A percentile compares a stretch with the other conserved stretches of the same genome.
These are phyloP conservation scores for Parafenestella ontariensis DNA, from an alignment of 2,329 filamentous ascomycete genomes.

Conservation along the genomic window DNA sequence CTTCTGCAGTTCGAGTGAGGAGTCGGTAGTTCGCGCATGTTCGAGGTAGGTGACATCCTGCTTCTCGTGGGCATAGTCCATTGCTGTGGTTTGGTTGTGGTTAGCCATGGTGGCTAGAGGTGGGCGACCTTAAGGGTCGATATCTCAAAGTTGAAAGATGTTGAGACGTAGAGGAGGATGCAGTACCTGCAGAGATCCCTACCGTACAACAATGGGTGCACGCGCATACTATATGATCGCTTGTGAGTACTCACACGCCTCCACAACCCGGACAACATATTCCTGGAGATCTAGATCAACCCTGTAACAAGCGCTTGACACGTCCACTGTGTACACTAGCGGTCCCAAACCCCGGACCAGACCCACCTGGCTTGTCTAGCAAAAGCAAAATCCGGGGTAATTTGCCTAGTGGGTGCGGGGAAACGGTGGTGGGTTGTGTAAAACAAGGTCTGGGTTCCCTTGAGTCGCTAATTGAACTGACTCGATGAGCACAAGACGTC, in stretches of 20 bases:
- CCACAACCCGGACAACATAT: constrained; percentile 8
- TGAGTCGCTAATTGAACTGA: constrained; percentile 14
- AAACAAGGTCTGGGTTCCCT: constrained; percentile 12
- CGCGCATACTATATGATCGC: constrained; percentile 1
- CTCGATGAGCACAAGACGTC: constrained; percentile 21
- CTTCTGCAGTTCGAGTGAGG: constrained; percentile 32
- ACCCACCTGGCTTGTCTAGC: constrained; percentile 15
- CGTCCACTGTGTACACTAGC: constrained; percentile 1
- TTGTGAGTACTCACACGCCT: constrained; percentile 1
- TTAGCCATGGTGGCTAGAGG: constrained; percentile 19
- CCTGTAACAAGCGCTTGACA: constrained; percentile 1
- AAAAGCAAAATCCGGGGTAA: constrained; percentile 30
- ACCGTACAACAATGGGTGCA: neutral
- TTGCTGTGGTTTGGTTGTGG: constrained; percentile 1
- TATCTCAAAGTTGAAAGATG: neutral
- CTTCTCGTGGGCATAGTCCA: constrained; percentile 31
- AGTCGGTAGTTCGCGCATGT: constrained; percentile 27
- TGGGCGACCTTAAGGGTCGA: neutral
- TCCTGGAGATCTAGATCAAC: constrained; percentile 12
- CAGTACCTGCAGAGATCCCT: neutral
- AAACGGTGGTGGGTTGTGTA: constrained; percentile 11
- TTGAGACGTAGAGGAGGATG: neutral
- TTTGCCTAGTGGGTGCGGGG: constrained; percentile 31
- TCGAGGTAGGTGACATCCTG: constrained; percentile 33
- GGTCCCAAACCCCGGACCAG: neutral